Base-by-base conservation (phyloP, 495 filamentous ascomycete genomes). In the Lophium mytilinum region DNA sequence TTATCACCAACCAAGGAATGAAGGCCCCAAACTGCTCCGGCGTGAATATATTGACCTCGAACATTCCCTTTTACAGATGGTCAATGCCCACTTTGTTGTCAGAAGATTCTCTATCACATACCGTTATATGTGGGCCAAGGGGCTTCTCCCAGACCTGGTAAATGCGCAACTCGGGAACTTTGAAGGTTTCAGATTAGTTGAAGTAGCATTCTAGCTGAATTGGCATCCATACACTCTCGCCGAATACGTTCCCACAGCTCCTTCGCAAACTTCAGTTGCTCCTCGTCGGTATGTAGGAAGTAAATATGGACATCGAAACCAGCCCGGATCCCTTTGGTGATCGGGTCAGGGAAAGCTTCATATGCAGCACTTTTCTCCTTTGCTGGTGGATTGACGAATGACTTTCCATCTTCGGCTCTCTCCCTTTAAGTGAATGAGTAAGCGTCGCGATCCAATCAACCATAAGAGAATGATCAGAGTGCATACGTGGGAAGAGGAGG, bases 1-100 rank as follows among this genome's bases (percentile, higher is more conserved):
- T 83, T 53, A 95, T 83, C 24, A 89, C 78, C 42, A 96, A 73
- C 90, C 90, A 96, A 0, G 85, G 76, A 18, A 95, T 69, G 61
- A 95, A 92, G 0, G 90, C 90, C 3, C 90, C 90, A 62, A 95
- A 93, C 68, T 96, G 88, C 5, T 67, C 62, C 61, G 90, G 90
- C 0, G 84, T 89, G 68, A 90, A 87, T 30, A 96, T 37, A 59
- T 93, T 93, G 14, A 95, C 91, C 69, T 96, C 90, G 61, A 96
- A 89, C 90, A 96, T 96, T 45, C 82, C 87, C 0, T 30, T 30
- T 30, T 30, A 30, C 24, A 30, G 3, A 6, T 30, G 24, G 24
- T 30, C 24, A 30, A 6, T 30, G 24, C 6, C 24, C 6, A 6
- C 24, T 30, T 30, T 3, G 24, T 30, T 30, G 6, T 30, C n/a